These are phyloP conservation scores for Arthrinium puccinioides DNA, from an alignment of 2,329 filamentous ascomycete species.

Conservation along the genomic window DNA sequence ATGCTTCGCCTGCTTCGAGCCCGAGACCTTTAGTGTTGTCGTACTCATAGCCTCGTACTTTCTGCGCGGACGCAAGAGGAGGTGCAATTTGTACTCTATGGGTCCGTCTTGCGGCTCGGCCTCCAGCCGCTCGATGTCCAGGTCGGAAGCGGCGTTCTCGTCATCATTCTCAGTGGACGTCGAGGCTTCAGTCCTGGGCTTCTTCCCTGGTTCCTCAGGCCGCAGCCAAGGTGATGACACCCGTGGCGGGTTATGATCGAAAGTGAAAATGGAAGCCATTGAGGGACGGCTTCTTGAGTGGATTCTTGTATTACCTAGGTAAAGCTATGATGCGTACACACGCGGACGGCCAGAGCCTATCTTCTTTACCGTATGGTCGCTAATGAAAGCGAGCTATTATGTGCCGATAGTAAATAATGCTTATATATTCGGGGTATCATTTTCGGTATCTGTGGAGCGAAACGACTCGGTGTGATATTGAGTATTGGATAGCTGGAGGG, in stretches of 20 bases:
- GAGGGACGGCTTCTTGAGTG: too few species aligned
- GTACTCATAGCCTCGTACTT: slow-evolving; percentile 69
- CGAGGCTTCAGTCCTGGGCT: slow-evolving; percentile 18
- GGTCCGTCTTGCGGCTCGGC: slow-evolving; percentile 91
- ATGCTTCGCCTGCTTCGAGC: slow-evolving; percentile 18
- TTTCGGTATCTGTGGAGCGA: too few species aligned
- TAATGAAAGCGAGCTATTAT: too few species aligned
- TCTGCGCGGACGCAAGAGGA: slow-evolving; percentile 72
- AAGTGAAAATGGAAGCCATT: slow-evolving; percentile 98
- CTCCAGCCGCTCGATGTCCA: slow-evolving; percentile 59
- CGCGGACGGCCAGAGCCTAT: too few species aligned
- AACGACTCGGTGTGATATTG: not conserved
- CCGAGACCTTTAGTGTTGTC: slow-evolving; percentile 19
- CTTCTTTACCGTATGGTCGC: too few species aligned
- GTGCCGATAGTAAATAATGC: too few species aligned
- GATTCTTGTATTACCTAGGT: too few species aligned
- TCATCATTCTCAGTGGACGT: slow-evolving; percentile 23
- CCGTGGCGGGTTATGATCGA: slow-evolving; percentile 77
- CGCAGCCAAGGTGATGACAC: slow-evolving; percentile 87
- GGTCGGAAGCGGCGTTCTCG: slow-evolving; percentile 19
- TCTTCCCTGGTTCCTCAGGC: slow-evolving; percentile 37
- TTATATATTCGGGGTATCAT: not conserved
- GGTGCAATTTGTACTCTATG: slow-evolving; percentile 92
- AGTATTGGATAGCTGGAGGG: not conserved
- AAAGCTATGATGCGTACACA: too few species aligned